phyloP scores from a whole-genome alignment of 2,329 filamentous ascomycete species.

The Acrocalymma vagum region DNA sequence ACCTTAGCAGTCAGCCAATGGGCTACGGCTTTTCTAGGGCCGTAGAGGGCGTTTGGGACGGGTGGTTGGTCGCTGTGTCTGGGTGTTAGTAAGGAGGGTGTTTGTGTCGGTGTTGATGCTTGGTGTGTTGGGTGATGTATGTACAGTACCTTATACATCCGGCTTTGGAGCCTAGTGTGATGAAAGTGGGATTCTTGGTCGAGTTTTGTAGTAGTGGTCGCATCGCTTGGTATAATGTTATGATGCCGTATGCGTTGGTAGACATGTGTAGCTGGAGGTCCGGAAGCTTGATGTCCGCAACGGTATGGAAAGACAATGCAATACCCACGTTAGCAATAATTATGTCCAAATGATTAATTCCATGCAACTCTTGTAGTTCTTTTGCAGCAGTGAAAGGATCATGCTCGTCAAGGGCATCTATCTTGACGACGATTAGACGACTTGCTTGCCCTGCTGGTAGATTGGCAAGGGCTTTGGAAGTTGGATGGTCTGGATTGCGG shows the following conservation, averaged over 20 bases:
- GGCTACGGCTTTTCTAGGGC: constrained; percentile 11
- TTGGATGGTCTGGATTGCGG: constrained; percentile 37
- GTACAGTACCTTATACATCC: too few relatives aligned
- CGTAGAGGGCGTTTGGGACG: constrained; percentile 15
- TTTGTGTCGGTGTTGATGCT: too few relatives aligned
- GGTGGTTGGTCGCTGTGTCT: constrained; percentile 10
- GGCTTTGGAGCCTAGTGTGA: background rate
- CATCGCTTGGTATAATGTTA: constrained; percentile 20
- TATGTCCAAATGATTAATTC: constrained; percentile 17
- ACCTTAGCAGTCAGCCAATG: constrained; percentile 13
- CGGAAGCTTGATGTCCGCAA: constrained; percentile 7
- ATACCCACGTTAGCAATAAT: constrained; percentile 56
- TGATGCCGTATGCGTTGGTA: constrained; percentile 18
- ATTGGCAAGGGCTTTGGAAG: constrained; percentile 29
- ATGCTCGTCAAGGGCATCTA: constrained; percentile 16
- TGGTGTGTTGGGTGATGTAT: too few relatives aligned
- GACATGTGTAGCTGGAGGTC: constrained; percentile 13
- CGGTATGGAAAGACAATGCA: constrained; percentile 6
- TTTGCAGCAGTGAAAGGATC: constrained; percentile 8
- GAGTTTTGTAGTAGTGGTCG: constrained; percentile 15
- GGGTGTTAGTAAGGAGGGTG: too few relatives aligned
- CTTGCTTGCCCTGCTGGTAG: constrained; percentile 20
- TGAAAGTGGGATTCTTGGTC: constrained; percentile 3
- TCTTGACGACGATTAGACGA: constrained; percentile 14
- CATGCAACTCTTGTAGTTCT: constrained; percentile 10